Evolutionary conservation across 768 basidiomycete species (phyloP).

Genomic region (Bullera alba): DNA sequence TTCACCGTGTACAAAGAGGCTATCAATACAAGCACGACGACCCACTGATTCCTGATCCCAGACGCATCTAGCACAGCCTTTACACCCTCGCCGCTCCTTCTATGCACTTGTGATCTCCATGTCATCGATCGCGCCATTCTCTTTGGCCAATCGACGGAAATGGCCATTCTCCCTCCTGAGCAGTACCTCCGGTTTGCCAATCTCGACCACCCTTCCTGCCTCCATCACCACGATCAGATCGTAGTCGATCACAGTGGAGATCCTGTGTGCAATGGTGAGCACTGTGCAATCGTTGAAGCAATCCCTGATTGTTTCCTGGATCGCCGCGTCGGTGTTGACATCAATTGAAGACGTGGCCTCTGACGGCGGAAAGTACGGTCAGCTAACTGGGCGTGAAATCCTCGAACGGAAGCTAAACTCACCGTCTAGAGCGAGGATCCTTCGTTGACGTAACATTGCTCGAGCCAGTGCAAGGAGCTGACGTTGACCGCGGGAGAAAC

Average conservation of each 20-base stretch:
- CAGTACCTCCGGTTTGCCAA: conserved; percentile 18
- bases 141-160: conserved; percentile 11
- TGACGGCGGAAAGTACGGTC: background rate
- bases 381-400: background rate
- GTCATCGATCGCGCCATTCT: conserved; percentile 7
- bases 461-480: conserved; percentile 28
- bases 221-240: conserved; percentile 32
- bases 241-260: conserved; percentile 32
- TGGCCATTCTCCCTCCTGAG: conserved; percentile 1
- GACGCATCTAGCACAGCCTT: no score
- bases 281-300: conserved; percentile 10
- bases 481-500: conserved; percentile 23
- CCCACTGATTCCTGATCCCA: no score
- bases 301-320: conserved; percentile 12
- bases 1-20: no score
- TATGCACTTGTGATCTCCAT: no score
- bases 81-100: no score
- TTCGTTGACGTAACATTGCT: conserved; percentile 13
- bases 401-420: no score
- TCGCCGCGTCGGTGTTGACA: conserved; percentile 19
- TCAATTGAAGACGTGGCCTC: conserved; percentile 21
- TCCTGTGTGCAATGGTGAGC: conserved; percentile 22
- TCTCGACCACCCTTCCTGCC: conserved; percentile 23
- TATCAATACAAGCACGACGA: no score
- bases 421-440: conserved; percentile 22